phyloP scores from a whole-genome alignment of 2,329 filamentous ascomycete species.

The Cryphonectria naterciae region DNA sequence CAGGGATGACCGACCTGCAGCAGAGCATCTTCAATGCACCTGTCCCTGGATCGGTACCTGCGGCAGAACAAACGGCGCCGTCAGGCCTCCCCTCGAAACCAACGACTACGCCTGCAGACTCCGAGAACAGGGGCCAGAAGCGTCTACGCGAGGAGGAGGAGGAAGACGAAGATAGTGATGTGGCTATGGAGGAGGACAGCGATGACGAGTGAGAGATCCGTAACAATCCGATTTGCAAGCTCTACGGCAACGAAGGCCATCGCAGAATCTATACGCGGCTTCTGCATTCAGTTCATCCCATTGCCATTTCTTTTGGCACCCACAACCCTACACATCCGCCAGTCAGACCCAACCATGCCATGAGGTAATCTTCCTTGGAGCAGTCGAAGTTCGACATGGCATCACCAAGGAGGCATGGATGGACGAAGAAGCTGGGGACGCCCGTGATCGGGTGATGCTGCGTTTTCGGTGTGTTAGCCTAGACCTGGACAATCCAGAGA shows the following conservation, averaged over 20 bases:
- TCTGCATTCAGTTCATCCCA: constrained; percentile 37
- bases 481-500: constrained; percentile 32
- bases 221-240: constrained; percentile 9
- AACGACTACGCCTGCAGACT: constrained; percentile 53
- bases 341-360: constrained; percentile 87
- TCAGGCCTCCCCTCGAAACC: constrained; percentile 54
- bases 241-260: constrained; percentile 6
- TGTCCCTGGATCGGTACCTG: constrained; percentile 52
- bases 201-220: constrained; percentile 63
- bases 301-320: constrained; percentile 72
- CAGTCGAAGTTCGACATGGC: constrained; percentile 72
- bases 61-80: constrained; percentile 43
- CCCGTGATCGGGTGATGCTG: constrained; percentile 84
- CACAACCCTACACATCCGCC: constrained; percentile 79
- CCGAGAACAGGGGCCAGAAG: constrained; percentile 68
- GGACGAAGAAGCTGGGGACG: constrained; percentile 83
- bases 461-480: constrained; percentile 49
- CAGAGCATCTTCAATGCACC: constrained; percentile 80
- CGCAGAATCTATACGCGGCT: neutral
- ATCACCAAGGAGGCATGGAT: constrained; percentile 87
- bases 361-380: constrained; percentile 71
- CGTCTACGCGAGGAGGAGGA: constrained; percentile 71
- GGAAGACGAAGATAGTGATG: constrained; percentile 64
- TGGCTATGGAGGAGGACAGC: constrained; percentile 71
- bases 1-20: constrained; percentile 73